phyloP scores from a whole-genome alignment of 441 rosid genomes.

The Croton laevigatus region DNA sequence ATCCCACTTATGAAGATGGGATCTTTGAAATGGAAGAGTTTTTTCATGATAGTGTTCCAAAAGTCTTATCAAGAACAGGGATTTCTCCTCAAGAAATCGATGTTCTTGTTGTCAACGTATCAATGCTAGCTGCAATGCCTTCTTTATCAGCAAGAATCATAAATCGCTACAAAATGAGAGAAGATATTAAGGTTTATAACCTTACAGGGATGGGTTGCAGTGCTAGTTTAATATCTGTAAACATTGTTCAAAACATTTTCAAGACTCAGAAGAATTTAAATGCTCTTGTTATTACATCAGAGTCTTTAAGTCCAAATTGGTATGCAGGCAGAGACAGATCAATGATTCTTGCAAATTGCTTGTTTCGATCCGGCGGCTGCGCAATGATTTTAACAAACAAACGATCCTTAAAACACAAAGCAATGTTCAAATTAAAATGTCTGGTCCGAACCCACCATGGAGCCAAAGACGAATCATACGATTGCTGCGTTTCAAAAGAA shows the following conservation, averaged over 20 bases:
- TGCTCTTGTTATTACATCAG: constrained; percentile 71
- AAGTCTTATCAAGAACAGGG: constrained; percentile 54
- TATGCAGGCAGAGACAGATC: constrained; percentile 74
- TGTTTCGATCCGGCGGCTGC: constrained; percentile 84
- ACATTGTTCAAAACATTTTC: constrained; percentile 59
- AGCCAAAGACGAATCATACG: constrained; percentile 63
- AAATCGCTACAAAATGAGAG: constrained; percentile 72
- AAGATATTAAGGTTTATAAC: constrained; percentile 64
- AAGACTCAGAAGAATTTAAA: constrained; percentile 41
- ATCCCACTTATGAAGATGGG: constrained; percentile 51
- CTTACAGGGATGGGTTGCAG: constrained; percentile 94
- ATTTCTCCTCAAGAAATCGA: constrained; percentile 62
- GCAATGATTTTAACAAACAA: constrained; percentile 77
- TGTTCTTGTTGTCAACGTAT: constrained; percentile 71
- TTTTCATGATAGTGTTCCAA: constrained; percentile 51
- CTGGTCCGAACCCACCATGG: constrained; percentile 90
- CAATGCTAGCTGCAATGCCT: constrained; percentile 62
- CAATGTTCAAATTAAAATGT: constrained; percentile 69
- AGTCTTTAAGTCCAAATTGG: constrained; percentile 81
- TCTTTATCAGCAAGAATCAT: constrained; percentile 63
- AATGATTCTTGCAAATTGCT: constrained; percentile 81
- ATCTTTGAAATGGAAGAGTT: constrained; percentile 79
- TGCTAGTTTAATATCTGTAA: constrained; percentile 77
- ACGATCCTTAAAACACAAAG: constrained; percentile 37
- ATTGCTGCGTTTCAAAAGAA: constrained; percentile 63